These are phyloP conservation scores for Monosporascus sp. DNA, from an alignment of 2,329 filamentous ascomycete species.

Conservation along the genomic window DNA sequence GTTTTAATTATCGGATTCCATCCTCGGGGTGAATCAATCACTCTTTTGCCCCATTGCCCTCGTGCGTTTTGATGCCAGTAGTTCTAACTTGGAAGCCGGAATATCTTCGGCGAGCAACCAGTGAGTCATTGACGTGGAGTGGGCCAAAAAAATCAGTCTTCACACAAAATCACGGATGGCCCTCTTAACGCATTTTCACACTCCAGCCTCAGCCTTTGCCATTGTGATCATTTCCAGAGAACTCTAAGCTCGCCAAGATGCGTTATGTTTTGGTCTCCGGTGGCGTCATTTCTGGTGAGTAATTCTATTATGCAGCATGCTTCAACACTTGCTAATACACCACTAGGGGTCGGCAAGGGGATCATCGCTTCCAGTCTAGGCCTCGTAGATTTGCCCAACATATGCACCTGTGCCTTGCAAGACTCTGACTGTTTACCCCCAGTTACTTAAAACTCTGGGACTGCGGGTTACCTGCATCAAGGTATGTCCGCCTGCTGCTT, in stretches of 20 bases:
- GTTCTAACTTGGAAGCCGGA: too few relatives aligned
- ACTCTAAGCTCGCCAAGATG: slow-evolving; percentile 44
- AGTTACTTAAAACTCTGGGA: slow-evolving; percentile 76
- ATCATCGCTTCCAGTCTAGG: not conserved
- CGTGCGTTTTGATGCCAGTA: too few relatives aligned
- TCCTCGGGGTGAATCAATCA: too few relatives aligned
- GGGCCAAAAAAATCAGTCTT: too few relatives aligned
- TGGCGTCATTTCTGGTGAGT: slow-evolving; percentile 45
- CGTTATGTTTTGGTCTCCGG: slow-evolving; percentile 78
- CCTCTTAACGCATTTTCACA: too few relatives aligned
- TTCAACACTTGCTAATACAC: slow-evolving; percentile 8
- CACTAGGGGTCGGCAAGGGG: not conserved
- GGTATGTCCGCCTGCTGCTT: slow-evolving; percentile 63
- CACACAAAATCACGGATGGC: too few relatives aligned
- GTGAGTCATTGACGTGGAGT: too few relatives aligned
- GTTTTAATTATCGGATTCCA: too few relatives aligned
- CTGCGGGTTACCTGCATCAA: slow-evolving; percentile 60
- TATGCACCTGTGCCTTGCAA: not conserved
- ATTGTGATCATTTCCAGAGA: too few relatives aligned
- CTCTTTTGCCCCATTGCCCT: too few relatives aligned
- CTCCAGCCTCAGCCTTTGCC: too few relatives aligned
- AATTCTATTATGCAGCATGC: slow-evolving; percentile 7
- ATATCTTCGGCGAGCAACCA: too few relatives aligned
- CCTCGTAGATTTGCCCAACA: not conserved
- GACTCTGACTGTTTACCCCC: slow-evolving; percentile 23